Evolutionary conservation across 2,329 filamentous ascomycete species (phyloP).

Genomic region (Fusarium sp.): DNA sequence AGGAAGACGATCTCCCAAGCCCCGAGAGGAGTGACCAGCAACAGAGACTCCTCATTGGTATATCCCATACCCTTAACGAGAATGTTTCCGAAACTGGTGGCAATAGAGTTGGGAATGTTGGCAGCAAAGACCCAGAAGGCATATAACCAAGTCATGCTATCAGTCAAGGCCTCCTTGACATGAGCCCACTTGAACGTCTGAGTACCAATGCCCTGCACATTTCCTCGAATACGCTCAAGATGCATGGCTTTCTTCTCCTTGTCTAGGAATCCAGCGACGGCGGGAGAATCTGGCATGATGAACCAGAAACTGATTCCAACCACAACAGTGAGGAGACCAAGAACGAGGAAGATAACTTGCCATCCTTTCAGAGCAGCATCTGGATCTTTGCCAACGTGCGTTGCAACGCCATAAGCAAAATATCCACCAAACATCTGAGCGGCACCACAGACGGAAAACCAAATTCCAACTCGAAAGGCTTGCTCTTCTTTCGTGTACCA

Average conservation of each 20-base stretch:
- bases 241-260: background rate
- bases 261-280: background rate
- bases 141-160: constrained; percentile 34
- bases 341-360: background rate
- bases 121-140: constrained; percentile 36
- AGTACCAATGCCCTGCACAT: background rate
- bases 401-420: constrained; percentile 34
- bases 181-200: constrained; percentile 32
- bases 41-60: background rate
- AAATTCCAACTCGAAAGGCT: constrained; percentile 32
- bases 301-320: background rate
- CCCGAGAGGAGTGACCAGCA: background rate
- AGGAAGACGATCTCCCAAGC: background rate
- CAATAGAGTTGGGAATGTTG: constrained; percentile 30
- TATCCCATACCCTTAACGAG: background rate
- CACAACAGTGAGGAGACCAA: background rate
- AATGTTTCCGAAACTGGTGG: background rate
- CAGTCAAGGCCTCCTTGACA: constrained; percentile 23
- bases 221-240: background rate
- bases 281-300: background rate
- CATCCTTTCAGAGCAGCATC: background rate
- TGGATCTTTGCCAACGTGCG: constrained; percentile 25
- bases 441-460: constrained; percentile 31
- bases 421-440: constrained; percentile 37
- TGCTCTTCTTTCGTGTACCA: constrained; percentile 37